Evolutionary conservation across 169 alveolate genomes (phyloP).

Genomic region (Plasmodium fragile): DNA sequence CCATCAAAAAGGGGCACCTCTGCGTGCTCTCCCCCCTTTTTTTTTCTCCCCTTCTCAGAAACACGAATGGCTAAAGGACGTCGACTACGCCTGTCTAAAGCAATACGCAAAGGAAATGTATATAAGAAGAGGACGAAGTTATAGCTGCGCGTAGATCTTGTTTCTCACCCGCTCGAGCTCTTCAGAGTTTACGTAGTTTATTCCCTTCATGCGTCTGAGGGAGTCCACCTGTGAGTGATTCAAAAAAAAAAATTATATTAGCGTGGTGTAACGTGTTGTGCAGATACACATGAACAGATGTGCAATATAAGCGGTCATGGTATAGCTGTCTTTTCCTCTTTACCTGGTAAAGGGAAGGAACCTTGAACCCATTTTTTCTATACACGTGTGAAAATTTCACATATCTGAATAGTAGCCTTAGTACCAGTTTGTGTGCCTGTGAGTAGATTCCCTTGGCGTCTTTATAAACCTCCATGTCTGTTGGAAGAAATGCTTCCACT

Average conservation of each 20-base stretch:
- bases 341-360: conserved; percentile 32
- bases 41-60: not conserved
- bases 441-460: conserved; percentile 32
- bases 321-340: not conserved
- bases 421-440: conserved; percentile 39
- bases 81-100: not conserved
- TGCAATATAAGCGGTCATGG: not conserved
- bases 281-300: not conserved
- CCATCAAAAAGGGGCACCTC: not conserved
- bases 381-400: conserved; percentile 9
- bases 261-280: not conserved
- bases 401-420: conserved; percentile 50
- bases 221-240: conserved; percentile 19
- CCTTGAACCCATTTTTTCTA: conserved; percentile 8
- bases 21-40: not conserved
- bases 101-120: conserved; percentile 34
- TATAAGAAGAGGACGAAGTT: conserved; percentile 13
- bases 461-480: conserved; percentile 30
- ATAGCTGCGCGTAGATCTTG: conserved; percentile 27
- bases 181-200: not conserved
- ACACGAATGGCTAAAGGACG: conserved; percentile 36
- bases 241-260: not conserved
- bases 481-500: not conserved
- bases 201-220: conserved; percentile 27
- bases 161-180: conserved; percentile 30